Percentiles rank a stretch among this genome's conserved stretches.
phyloP scores from a whole-genome alignment of 805 yeast genomes.

The Wilhelminamyces savonicus region DNA sequence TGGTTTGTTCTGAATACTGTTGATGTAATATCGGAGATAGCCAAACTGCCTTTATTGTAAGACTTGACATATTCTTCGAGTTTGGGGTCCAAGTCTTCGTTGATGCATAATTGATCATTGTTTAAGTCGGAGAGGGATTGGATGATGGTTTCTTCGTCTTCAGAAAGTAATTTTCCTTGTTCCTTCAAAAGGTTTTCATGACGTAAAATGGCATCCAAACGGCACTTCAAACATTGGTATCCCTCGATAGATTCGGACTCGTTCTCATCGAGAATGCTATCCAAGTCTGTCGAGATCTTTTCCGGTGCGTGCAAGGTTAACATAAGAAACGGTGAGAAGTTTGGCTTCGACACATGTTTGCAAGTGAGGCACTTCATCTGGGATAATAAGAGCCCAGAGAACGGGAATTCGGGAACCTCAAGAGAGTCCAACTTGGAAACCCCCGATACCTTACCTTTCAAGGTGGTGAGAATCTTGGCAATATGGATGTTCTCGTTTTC shows the following conservation, averaged over 20 bases:
- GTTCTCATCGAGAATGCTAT: slow-evolving; percentile 47
- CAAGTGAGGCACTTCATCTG: slow-evolving; percentile 70
- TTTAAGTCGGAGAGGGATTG: slow-evolving; percentile 29
- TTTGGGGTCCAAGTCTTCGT: slow-evolving; percentile 56
- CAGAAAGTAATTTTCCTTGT: slow-evolving; percentile 13
- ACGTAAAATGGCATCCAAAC: slow-evolving; percentile 26
- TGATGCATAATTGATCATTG: slow-evolving; percentile 40
- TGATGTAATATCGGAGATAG: slow-evolving; percentile 45
- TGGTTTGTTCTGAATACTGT: slow-evolving; percentile 62
- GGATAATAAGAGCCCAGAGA: slow-evolving; percentile 59
- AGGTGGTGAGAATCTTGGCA: slow-evolving; percentile 21
- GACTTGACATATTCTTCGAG: slow-evolving; percentile 41
- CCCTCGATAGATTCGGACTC: slow-evolving; percentile 68
- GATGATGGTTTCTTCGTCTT: slow-evolving; percentile 18
- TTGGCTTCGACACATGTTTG: slow-evolving; percentile 51
- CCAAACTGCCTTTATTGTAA: slow-evolving; percentile 40
- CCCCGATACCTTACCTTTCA: slow-evolving; percentile 6
- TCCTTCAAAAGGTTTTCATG: slow-evolving; percentile 21
- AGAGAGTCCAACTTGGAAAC: slow-evolving; percentile 6
- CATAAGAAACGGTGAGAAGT: slow-evolving; percentile 57
- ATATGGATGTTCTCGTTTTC: slow-evolving; percentile 54
- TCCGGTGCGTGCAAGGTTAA: slow-evolving; percentile 74
- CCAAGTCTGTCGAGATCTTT: slow-evolving; percentile 37
- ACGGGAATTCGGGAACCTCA: slow-evolving; percentile 62
- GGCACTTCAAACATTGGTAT: slow-evolving; percentile 75